Conservation (phyloP, 495 filamentous ascomycete species). For the Opeltia flavorubescens region DNA sequence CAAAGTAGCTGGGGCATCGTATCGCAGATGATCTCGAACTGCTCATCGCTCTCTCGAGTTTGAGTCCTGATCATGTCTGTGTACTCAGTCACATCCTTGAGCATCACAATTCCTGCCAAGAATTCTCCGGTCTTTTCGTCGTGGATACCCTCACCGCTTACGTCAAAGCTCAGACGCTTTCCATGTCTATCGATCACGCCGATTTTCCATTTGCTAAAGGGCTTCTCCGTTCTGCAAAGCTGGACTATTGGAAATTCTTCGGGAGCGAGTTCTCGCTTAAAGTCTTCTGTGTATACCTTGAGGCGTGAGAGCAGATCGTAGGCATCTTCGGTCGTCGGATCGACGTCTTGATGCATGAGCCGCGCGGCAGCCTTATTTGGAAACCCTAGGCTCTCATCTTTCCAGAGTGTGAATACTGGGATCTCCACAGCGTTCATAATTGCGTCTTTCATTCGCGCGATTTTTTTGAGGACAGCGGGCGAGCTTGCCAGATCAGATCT, state of each 20-base stretch:
- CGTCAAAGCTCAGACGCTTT: slow-evolving; percentile 37
- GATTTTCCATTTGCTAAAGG: slow-evolving; percentile 38
- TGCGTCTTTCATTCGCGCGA: slow-evolving; percentile 54
- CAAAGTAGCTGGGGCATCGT: slow-evolving; percentile 57
- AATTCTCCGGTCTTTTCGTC: slow-evolving; percentile 50
- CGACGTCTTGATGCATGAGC: slow-evolving; percentile 31
- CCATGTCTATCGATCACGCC: slow-evolving; percentile 39
- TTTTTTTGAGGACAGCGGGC: slow-evolving; percentile 48
- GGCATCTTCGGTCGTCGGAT: slow-evolving; percentile 29
- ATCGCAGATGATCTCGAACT: slow-evolving; percentile 56
- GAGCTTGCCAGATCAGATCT: slow-evolving; percentile 30
- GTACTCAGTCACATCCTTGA: slow-evolving; percentile 51
- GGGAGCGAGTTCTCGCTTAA: slow-evolving; percentile 35
- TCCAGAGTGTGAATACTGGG: slow-evolving; percentile 59
- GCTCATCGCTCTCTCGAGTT: slow-evolving; percentile 45
- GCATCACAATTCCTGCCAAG: slow-evolving; percentile 47
- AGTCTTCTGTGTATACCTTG: slow-evolving; percentile 46
- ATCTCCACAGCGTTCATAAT: slow-evolving; percentile 52
- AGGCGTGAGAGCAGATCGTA: slow-evolving; percentile 39
- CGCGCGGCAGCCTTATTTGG: slow-evolving; percentile 46
- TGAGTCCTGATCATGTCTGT: slow-evolving; percentile 44
- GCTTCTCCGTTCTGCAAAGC: slow-evolving; percentile 38
- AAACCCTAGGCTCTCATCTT: slow-evolving; percentile 49
- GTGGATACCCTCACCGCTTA: slow-evolving; percentile 42
- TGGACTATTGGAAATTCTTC: slow-evolving; percentile 48